Evolutionary conservation across 1,284 basidiomycete genomes (phyloP), one percentile per base, ranked within the genome.

Genomic region (Microbotryomycetes sp.): DNA sequence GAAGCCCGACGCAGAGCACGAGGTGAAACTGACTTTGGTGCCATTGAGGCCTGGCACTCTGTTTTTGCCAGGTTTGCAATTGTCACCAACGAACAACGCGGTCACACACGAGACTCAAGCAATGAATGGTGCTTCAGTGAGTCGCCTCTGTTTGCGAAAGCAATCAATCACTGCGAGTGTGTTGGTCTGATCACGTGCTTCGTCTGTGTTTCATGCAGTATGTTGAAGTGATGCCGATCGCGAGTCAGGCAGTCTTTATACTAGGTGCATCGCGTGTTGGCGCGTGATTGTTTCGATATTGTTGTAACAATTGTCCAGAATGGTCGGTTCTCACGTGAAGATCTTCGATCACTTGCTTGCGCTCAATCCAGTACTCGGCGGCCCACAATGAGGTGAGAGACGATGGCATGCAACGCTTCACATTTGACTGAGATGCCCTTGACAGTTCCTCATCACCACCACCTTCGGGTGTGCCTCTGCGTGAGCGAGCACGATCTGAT

Each of bases 31-130:
- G 47, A 88, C 86, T 0, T 76, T 91, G 26, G 84, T 91, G 67
- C 86, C 89, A 0, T 75, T 91, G 19, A 86, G 86, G 66, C 86
- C 90, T 62, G 87, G 88, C 16, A 81, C 87, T 68, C 79, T 90
- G 25, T 72, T 79, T 22, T 77, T 91, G 14, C 88, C 88, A 0
- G 84, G 83, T 69, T 79, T 89, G n/a, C 74, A 77, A 15, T 80
- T 91, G 23, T 80, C 77, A 3, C 81, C 86, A 3, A 74, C 79
- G 3, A 54, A 46, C 26, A 29, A 30, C 12, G 52, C 79, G 79
- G 2, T 80, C 78, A 48, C 80, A 66, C 72, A 66, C 59, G 88
- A 89, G 72, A 83, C 85, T 1, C 83, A 87, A 72, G 88, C 91
- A 69, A 76, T 81, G 25, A 84, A 88, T 66, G 88, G 86, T 0